phyloP scores from a whole-genome alignment of 1,139 yeast genomes.

The Yamadazyma songkhlaensis region DNA sequence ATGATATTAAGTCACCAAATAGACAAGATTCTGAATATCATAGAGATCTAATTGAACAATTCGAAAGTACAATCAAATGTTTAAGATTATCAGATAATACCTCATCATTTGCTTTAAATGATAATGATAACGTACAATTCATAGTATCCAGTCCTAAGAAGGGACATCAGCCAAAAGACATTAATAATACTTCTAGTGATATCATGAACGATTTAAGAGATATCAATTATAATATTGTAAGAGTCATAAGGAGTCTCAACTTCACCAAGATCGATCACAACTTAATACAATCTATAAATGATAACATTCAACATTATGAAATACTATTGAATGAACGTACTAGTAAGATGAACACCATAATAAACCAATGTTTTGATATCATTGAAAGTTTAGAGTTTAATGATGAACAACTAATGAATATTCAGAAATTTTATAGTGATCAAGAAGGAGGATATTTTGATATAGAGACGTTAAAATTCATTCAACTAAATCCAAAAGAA shows the following conservation, averaged over 20 bases:
- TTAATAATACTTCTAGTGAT: conserved; percentile 9
- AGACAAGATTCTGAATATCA: conserved; percentile 32
- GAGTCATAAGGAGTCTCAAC: conserved; percentile 33
- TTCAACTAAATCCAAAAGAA: conserved; percentile 35
- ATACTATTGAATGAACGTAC: conserved; percentile 25
- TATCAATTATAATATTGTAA: conserved; percentile 35
- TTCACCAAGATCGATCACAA: conserved; percentile 38
- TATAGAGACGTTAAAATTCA: conserved; percentile 34
- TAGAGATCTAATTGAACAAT: conserved; percentile 26
- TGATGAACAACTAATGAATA: conserved; percentile 31
- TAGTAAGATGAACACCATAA: conserved; percentile 20
- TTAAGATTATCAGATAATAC: conserved; percentile 17
- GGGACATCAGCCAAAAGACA: conserved; percentile 5
- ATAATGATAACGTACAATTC: conserved; percentile 23
- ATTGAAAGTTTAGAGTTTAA: conserved; percentile 28
- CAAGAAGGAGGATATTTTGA: conserved; percentile 28
- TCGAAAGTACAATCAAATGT: conserved; percentile 24
- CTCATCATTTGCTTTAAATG: conserved; percentile 9
- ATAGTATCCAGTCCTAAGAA: conserved; percentile 42
- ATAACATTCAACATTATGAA: conserved; percentile 26
- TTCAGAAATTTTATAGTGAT: conserved; percentile 26
- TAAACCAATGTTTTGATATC: conserved; percentile 25
- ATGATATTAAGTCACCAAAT: conserved; percentile 21
- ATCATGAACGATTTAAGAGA: conserved; percentile 30
- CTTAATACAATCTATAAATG: conserved; percentile 20